phyloP scores from a whole-genome alignment of 208 protist species.

The Spongospora subterranea region DNA sequence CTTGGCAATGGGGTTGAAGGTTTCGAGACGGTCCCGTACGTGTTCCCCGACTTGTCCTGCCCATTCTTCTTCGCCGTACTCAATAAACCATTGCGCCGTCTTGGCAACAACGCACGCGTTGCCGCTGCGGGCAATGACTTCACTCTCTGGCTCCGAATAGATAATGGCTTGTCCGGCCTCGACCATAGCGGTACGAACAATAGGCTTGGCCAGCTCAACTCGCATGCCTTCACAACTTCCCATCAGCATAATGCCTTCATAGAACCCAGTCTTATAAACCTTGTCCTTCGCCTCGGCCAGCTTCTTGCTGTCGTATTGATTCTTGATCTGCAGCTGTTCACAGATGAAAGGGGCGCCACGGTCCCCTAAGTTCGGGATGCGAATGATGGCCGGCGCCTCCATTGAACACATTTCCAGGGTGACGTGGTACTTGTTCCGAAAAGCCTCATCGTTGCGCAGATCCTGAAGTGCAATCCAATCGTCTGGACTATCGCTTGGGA shows the following conservation, averaged over 20 bases:
- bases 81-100: constrained; percentile 95
- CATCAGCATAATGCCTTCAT: constrained; percentile 90
- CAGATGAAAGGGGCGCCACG: constrained; percentile 61
- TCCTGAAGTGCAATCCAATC: constrained; percentile 81
- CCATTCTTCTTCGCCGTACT: constrained; percentile 98
- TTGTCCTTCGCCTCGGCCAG: constrained; percentile 96
- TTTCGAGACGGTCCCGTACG: constrained; percentile 84
- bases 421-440: constrained; percentile 75
- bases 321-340: constrained; percentile 89
- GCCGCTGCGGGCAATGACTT: constrained; percentile 96
- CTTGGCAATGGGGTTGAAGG: constrained; percentile 86
- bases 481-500: constrained; percentile 62
- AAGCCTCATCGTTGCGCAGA: constrained; percentile 81
- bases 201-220: constrained; percentile 90
- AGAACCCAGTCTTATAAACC: constrained; percentile 96
- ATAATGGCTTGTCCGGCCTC: constrained; percentile 66
- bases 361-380: constrained; percentile 80
- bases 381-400: constrained; percentile 91
- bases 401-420: constrained; percentile 88
- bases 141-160: constrained; percentile 91
- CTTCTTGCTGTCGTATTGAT: constrained; percentile 89
- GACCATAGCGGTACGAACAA: constrained; percentile 68
- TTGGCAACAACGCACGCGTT: constrained; percentile 98
- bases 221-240: constrained; percentile 73
- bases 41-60: constrained; percentile 82